Evolutionary conservation across 441 rosid genomes (phyloP).

Genomic region (Populus hybrid): DNA sequence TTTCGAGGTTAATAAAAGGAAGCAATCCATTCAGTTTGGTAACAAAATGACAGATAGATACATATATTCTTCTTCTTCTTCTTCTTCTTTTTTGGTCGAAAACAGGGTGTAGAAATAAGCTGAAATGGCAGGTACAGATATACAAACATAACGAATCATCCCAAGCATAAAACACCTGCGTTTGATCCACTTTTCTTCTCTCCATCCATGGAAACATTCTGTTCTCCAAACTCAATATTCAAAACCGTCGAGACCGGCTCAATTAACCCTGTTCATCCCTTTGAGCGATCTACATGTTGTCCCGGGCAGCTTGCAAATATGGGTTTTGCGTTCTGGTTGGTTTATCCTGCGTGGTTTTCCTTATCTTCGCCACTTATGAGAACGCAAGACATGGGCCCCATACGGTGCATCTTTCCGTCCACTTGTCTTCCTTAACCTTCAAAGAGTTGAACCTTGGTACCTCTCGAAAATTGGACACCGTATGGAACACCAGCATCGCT

Average conservation of each 20-base stretch:
- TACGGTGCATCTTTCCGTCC: background rate
- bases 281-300: background rate
- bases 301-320: background rate
- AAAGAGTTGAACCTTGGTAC: background rate
- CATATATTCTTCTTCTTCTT: background rate
- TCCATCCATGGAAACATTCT: background rate
- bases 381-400: background rate
- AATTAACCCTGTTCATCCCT: background rate
- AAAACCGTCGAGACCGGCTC: background rate
- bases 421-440: background rate
- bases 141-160: background rate
- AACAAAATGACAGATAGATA: background rate
- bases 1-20: background rate
- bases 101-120: background rate
- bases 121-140: background rate
- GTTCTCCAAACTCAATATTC: background rate
- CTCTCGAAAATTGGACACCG: background rate
- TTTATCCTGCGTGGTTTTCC: background rate
- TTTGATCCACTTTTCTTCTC: background rate
- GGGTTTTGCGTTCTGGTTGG: background rate
- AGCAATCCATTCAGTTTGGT: background rate
- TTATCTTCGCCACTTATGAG: background rate
- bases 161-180: background rate
- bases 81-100: background rate
- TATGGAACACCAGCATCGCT: background rate